Evolutionary conservation across 2,329 filamentous ascomycete species (phyloP).

Genomic region (Aspergillus fumigatus): DNA sequence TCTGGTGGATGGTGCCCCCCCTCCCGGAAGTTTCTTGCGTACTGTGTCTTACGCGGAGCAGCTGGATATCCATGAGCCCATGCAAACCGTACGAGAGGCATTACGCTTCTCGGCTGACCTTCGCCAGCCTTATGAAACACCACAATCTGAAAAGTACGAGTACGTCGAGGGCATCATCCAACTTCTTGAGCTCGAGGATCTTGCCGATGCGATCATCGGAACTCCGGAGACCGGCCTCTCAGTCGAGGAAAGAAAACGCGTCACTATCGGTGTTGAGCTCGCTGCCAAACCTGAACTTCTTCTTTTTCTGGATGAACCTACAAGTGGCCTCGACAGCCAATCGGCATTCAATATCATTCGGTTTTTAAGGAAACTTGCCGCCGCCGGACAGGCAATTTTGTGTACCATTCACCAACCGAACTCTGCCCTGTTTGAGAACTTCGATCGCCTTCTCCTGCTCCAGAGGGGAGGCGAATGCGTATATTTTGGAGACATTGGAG

Average conservation of each 20-base stretch:
- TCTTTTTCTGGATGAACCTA: constrained; percentile 66
- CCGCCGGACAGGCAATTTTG: constrained; percentile 61
- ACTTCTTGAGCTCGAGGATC: constrained; percentile 56
- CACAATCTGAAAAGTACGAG: constrained; percentile 54
- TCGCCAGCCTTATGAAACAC: constrained; percentile 49
- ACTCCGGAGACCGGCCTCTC: constrained; percentile 40
- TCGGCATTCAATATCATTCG: constrained; percentile 60
- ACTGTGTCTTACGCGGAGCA: constrained; percentile 51
- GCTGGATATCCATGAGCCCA: constrained; percentile 62
- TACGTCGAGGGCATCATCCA: constrained; percentile 61
- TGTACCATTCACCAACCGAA: constrained; percentile 67
- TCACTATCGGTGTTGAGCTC: constrained; percentile 67
- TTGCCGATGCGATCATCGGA: constrained; percentile 58
- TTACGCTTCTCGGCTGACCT: constrained; percentile 63
- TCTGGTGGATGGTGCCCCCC: constrained; percentile 58
- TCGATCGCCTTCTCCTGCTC: constrained; percentile 63
- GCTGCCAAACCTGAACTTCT: constrained; percentile 62
- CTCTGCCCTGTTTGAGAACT: constrained; percentile 60
- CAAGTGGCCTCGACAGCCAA: constrained; percentile 62
- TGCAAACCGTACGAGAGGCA: constrained; percentile 59
- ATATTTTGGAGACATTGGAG: constrained; percentile 64
- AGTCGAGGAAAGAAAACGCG: constrained; percentile 62
- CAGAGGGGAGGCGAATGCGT: constrained; percentile 62
- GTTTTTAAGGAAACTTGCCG: constrained; percentile 60
- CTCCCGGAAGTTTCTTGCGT: constrained; percentile 63